Evolutionary conservation across 495 filamentous ascomycete genomes (phyloP), one percentile per base, ranked within the genome.

Genomic region (Penicillium coffeae): DNA sequence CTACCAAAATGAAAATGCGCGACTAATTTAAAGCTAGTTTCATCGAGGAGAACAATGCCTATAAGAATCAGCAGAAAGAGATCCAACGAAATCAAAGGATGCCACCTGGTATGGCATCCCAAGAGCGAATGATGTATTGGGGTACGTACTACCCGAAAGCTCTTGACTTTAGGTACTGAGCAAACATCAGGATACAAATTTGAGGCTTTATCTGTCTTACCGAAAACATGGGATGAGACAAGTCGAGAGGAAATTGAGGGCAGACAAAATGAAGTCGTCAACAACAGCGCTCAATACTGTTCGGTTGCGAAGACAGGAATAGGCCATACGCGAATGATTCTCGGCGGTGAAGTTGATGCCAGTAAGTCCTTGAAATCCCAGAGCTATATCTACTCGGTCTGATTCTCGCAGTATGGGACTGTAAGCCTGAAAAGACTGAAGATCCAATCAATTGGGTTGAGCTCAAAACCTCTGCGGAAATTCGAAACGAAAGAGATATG

Each of bases 331-430:
- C 74, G 73, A 12, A 58, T 97, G 50, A 71, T 95, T 27, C 70
- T 98, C 2, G 93, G 90, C n/a, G 93, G 93, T 7, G 93, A 99
- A 65, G 92, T 99, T 8, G 93, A 99, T 69, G 89, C 88, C 1
- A 76, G 88, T 86, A 78, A 48, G 80, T 69, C n/a, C n/a, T 20
- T 34, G 10, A 10, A 33, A 30, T 10, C 21, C 14, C 14, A 32
- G 40, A 21, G 41, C 15, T 7, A 20, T 34, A 5, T n/a, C 16
- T 13, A 8, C n/a, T 35, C 18, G 8, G 9, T n/a, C 42, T 35
- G 10, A 45, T 18, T 3, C 22, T 41, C 16, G 6, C 48, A 88
- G 87, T 95, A 14, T 92, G 90, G 89, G 90, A 93, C 59, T 76
- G 71, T 47, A 92, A 90, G 60, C 88, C 90, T 0, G 65, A 58